These are phyloP conservation scores for Bonia amplexicaulis DNA, from an alignment of 176 grass and related monocot species.

Conservation along the genomic window DNA sequence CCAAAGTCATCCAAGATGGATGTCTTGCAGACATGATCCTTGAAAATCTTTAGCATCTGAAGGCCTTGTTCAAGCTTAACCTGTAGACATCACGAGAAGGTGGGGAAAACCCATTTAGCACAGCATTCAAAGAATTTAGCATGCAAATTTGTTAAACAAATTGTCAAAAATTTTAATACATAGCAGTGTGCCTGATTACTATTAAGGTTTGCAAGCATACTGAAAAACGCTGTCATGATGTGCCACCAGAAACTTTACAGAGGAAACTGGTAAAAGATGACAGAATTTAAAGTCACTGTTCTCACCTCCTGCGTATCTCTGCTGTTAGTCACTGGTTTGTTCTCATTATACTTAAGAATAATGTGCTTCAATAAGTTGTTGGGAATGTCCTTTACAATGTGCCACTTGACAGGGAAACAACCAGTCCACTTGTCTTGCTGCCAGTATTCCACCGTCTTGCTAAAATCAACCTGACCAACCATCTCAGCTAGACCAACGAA, in stretches of 20 bases:
- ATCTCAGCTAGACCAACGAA: conserved; percentile 89
- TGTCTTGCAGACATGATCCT: conserved; percentile 75
- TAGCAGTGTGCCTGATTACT: neutral
- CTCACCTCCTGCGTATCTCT: conserved; percentile 91
- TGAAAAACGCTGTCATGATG: neutral
- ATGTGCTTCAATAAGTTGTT: conserved; percentile 86
- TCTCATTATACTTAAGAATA: conserved; percentile 83
- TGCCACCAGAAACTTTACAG: neutral
- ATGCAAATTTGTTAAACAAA: neutral
- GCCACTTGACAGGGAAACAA: conserved; percentile 93
- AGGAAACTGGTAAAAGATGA: neutral
- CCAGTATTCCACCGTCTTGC: conserved; percentile 82
- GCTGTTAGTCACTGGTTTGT: conserved; percentile 91
- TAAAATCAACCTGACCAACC: conserved; percentile 77
- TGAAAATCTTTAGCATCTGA: conserved; percentile 81
- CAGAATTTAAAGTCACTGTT: neutral
- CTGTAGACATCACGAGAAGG: conserved; percentile 31
- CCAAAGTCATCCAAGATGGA: conserved; percentile 82
- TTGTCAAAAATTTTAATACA: neutral
- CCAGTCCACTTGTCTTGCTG: conserved; percentile 95
- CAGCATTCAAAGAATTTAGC: conserved; percentile 6
- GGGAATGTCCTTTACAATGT: conserved; percentile 94
- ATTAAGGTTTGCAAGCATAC: neutral
- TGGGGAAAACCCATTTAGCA: neutral
- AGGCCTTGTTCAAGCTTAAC: conserved; percentile 84